Conservation (phyloP, 768 basidiomycete genomes). For the Leccinum pellstonianum region DNA sequence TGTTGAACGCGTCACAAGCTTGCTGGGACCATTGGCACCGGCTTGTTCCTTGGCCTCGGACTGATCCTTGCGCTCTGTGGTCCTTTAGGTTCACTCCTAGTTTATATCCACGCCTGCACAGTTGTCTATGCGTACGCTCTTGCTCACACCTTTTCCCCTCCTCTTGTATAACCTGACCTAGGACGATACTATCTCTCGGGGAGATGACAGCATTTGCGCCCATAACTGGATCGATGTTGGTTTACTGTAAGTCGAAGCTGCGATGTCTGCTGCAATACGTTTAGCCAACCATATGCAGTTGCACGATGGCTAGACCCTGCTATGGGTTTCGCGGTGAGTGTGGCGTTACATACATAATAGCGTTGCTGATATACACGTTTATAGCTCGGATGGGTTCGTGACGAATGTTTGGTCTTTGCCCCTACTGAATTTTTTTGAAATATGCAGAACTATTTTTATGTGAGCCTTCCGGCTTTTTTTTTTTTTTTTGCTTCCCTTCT, state of each 20-base stretch:
- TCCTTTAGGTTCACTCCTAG: conserved; percentile 30
- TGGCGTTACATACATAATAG: too few relatives aligned
- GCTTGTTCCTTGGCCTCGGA: conserved; percentile 33
- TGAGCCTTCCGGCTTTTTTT: conserved; percentile 5
- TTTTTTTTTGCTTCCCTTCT: not conserved
- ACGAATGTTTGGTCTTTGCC: not conserved
- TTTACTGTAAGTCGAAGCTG: conserved; percentile 23
- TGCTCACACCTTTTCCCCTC: not conserved
- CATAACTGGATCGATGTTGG: conserved; percentile 28
- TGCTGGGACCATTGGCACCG: conserved; percentile 32
- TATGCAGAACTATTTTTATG: conserved; percentile 36
- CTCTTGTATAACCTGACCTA: conserved; percentile 8
- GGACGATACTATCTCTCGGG: conserved; percentile 31
- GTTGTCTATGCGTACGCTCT: conserved; percentile 31
- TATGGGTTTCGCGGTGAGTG: conserved; percentile 30
- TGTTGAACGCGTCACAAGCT: conserved; percentile 17
- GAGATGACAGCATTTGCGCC: conserved; percentile 32
- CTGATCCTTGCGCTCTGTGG: conserved; percentile 26
- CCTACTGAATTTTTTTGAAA: conserved; percentile 1
- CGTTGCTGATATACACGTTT: not conserved
- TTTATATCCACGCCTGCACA: conserved; percentile 27
- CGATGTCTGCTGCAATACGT: not conserved
- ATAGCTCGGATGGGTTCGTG: conserved; percentile 28
- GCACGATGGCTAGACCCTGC: conserved; percentile 36
- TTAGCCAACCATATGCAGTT: conserved; percentile 14